Evolutionary conservation across 2,329 filamentous ascomycete species (phyloP).

Genomic region (Verticillium zaregamsianum): DNA sequence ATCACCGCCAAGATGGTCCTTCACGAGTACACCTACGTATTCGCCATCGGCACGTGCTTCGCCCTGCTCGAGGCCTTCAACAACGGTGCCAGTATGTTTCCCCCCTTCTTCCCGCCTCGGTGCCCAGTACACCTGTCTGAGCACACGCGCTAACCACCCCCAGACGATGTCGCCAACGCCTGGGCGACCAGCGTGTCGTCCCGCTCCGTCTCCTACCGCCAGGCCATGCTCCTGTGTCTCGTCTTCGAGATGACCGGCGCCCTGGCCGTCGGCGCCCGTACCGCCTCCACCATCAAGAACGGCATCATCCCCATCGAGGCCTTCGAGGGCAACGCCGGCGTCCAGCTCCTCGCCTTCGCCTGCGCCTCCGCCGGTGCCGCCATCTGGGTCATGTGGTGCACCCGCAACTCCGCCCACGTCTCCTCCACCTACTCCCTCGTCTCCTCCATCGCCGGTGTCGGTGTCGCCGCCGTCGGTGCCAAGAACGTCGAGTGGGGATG

Average conservation of each 20-base stretch:
- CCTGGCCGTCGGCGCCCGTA: slow-evolving; percentile 63
- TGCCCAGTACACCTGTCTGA: no score
- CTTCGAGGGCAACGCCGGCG: slow-evolving; percentile 57
- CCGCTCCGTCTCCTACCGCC: slow-evolving; percentile 66
- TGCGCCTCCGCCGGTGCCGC: slow-evolving; percentile 62
- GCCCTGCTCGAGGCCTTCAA: slow-evolving; percentile 74
- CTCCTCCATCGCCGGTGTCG: slow-evolving; percentile 64
- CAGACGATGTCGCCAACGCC: slow-evolving; percentile 79
- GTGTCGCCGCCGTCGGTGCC: slow-evolving; percentile 62
- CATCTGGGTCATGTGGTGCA: slow-evolving; percentile 79
- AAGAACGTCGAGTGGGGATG: slow-evolving; percentile 63
- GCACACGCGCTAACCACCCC: not conserved
- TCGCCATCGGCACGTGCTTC: slow-evolving; percentile 72
- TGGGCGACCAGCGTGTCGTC: slow-evolving; percentile 81
- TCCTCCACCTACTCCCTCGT: slow-evolving; percentile 70
- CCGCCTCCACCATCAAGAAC: slow-evolving; percentile 76
- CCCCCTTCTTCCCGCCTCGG: no score
- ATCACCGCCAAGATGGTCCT: slow-evolving; percentile 46
- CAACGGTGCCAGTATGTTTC: slow-evolving; percentile 78
- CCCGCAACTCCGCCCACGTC: slow-evolving; percentile 66
- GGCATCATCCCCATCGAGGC: slow-evolving; percentile 60
- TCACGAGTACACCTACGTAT: slow-evolving; percentile 64
- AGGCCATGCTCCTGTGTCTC: slow-evolving; percentile 63
- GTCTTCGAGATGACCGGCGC: slow-evolving; percentile 67
- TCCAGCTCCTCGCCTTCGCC: slow-evolving; percentile 65